Conservation (phyloP, 495 filamentous ascomycete species). For the Cercophora samala region DNA sequence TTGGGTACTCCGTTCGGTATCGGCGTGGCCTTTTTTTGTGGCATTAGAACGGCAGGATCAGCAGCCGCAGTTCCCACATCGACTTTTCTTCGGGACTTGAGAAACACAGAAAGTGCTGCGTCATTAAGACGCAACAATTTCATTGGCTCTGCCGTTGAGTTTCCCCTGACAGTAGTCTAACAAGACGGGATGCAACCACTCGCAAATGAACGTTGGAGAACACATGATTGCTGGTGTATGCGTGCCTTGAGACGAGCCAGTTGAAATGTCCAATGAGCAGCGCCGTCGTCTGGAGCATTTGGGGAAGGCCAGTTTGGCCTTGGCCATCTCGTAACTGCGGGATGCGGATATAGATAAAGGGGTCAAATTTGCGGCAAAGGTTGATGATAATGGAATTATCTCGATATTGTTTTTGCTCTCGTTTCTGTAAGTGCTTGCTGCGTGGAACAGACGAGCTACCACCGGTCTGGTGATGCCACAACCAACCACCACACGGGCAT, state of each 20-base stretch:
- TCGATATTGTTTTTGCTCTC: neutral
- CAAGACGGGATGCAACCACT: constrained; percentile 12
- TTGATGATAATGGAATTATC: neutral
- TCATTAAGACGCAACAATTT: neutral
- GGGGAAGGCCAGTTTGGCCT: neutral
- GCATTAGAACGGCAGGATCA: neutral
- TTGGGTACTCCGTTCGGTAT: neutral
- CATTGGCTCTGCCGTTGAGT: constrained; percentile 1
- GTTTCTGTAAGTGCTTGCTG: too few species aligned
- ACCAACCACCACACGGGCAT: too few species aligned
- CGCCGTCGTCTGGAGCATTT: neutral
- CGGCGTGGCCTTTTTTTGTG: neutral
- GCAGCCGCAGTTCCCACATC: neutral
- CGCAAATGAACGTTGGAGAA: constrained; percentile 6
- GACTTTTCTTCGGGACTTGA: neutral
- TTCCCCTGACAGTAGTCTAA: constrained; percentile 11
- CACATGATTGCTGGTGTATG: constrained; percentile 19
- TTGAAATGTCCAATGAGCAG: neutral
- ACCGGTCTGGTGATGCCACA: too few species aligned
- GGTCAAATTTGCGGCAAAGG: neutral
- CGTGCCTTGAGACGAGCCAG: neutral
- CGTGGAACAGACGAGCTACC: too few species aligned
- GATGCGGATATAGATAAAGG: neutral
- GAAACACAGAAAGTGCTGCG: neutral
- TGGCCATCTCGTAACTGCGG: neutral